Conservation (phyloP, 495 filamentous ascomycete genomes). For the Pseudevernia furfuracea region DNA sequence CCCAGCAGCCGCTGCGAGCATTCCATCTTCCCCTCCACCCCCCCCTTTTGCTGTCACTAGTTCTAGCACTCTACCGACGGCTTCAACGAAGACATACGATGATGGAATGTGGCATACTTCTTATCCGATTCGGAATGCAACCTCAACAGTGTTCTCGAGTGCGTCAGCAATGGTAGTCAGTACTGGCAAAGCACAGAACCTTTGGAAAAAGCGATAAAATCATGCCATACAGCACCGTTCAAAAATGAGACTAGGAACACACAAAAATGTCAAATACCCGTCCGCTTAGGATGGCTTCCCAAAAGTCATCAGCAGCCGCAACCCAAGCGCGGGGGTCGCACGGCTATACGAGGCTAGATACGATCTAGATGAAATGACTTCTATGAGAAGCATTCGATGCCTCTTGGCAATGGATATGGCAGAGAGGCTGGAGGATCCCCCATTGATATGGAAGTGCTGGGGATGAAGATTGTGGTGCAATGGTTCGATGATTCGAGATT, state of each 20-base stretch:
- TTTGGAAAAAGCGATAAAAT: neutral
- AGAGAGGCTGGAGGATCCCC: neutral
- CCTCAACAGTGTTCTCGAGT: slow-evolving; percentile 13
- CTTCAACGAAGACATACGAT: slow-evolving; percentile 22
- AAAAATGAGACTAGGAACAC: neutral
- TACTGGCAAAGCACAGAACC: neutral
- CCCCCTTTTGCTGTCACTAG: slow-evolving; percentile 5
- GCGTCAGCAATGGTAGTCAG: slow-evolving; percentile 3
- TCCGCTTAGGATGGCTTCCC: neutral
- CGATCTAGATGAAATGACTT: neutral
- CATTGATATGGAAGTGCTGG: neutral
- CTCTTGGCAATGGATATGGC: neutral
- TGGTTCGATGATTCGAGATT: neutral
- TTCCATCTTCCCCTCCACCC: neutral
- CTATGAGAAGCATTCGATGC: neutral
- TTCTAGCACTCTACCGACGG: neutral
- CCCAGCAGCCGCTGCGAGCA: neutral
- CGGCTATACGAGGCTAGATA: neutral
- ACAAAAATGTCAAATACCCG: neutral
- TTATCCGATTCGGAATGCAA: slow-evolving; percentile 23
- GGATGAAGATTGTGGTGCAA: neutral
- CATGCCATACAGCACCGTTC: neutral
- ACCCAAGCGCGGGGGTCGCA: neutral
- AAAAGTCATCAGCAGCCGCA: neutral
- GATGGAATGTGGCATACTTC: slow-evolving; percentile 21